Evolutionary conservation across 805 yeast species (phyloP).

Genomic region (Wickerhamomyces xylosicus): DNA sequence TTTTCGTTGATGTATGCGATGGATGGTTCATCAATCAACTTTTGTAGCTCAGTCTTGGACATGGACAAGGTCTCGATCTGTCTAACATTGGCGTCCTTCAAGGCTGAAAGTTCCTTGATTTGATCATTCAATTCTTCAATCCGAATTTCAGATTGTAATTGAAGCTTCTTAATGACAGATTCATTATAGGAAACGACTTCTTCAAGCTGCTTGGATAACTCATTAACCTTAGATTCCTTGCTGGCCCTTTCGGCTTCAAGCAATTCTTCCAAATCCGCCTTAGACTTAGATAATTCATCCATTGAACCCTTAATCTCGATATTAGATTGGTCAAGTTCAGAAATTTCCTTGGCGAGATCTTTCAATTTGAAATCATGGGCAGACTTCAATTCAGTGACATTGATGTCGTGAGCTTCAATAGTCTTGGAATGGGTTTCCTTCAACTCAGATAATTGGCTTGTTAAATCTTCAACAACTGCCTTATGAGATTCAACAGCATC

Average conservation of each 20-base stretch:
- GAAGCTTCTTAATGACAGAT: background rate
- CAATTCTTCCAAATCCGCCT: background rate
- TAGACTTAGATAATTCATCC: background rate
- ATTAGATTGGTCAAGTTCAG: too few relatives aligned
- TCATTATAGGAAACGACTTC: background rate
- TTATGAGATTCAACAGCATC: too few relatives aligned
- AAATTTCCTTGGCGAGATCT: too few relatives aligned
- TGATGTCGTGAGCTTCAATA: too few relatives aligned
- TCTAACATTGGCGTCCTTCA: background rate
- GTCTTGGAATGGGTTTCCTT: background rate
- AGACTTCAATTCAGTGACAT: too few relatives aligned
- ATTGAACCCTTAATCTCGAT: too few relatives aligned
- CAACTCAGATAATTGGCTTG: background rate
- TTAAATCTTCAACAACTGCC: background rate
- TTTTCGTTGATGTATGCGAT: conserved; percentile 1
- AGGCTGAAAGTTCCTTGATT: background rate
- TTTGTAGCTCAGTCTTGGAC: background rate
- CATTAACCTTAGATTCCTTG: background rate
- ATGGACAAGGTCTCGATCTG: background rate
- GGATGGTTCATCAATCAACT: conserved; percentile 2
- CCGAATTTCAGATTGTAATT: background rate
- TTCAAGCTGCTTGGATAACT: background rate
- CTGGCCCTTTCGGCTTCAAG: background rate
- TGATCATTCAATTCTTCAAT: background rate
- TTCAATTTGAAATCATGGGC: too few relatives aligned